Evolutionary conservation across 2,329 filamentous ascomycete genomes (phyloP), one percentile per base, ranked within the genome.

Genomic region (Diaporthe helianthi): DNA sequence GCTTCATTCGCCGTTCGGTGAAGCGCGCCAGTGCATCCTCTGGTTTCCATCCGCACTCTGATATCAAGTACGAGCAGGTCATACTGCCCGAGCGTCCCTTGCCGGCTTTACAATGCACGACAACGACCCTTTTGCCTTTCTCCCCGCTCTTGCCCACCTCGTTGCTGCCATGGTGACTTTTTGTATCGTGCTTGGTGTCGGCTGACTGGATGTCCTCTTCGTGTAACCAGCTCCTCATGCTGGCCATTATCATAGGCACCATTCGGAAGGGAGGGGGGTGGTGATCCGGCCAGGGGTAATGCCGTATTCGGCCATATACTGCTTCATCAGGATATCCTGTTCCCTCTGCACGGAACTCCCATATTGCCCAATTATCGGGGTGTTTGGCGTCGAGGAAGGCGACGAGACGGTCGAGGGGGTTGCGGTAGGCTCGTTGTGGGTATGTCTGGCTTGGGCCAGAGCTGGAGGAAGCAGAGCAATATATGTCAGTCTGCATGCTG

Each of bases 201-300:
- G 55, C 15, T n/a, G 41, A 26, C 3, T 38, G 24, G 6, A 36
- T 12, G 7, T 84, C 82, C 12, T 83, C 83, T 17, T 86, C 86
- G 55, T 86, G 83, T 65, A 97, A 79, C 93, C 95, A 98, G 76
- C 95, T 93, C 71, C 92, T 87, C 94, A 99, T 98, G 75, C 92
- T 93, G 1, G 90, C 94, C 86, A 98, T 90, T 71, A 98, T 94
- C 80, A 93, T 85, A 0, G 95, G 95, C 44, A 99, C 90, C 24
- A 98, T 84, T 26, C 89, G 86, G 76, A 99, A 99, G 0, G 96
- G 96, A 65, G 96, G 96, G 4, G 96, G 96, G 78, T 99, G 96
- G 78, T 99, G 96, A 78, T 99, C 96, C 0, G 96, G 96, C 89
- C 93, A 99, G 0, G 96, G 96, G 76, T 94, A 98, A 80, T 99